Conservation (phyloP, 306 rosid species). For the Acacia acuminata region DNA sequence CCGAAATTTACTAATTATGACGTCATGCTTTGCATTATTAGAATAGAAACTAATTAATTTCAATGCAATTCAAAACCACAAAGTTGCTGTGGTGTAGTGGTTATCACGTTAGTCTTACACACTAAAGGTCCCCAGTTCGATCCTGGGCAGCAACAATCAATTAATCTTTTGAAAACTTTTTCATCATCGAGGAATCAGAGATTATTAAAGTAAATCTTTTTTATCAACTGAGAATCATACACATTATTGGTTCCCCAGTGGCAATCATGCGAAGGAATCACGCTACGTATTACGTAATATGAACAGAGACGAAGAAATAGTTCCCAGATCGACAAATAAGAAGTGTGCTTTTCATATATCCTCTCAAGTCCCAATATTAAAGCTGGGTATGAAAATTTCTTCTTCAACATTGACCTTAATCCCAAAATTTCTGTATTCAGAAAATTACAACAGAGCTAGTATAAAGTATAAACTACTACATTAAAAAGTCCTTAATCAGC, state of each 20-base stretch:
- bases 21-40: neutral
- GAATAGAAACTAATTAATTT: rapidly evolving
- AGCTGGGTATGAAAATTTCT: neutral
- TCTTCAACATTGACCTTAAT: neutral
- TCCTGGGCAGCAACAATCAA: slow-evolving; percentile 74
- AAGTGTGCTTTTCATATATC: neutral
- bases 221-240: too few species aligned
- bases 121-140: slow-evolving; percentile 96
- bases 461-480: neutral
- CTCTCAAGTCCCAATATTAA: neutral
- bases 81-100: slow-evolving; percentile 95
- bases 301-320: neutral
- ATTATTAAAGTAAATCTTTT: too few species aligned
- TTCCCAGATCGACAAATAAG: neutral
- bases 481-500: neutral
- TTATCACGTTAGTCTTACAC: slow-evolving; percentile 98
- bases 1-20: neutral
- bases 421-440: neutral
- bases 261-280: neutral
- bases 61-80: rapidly evolving
- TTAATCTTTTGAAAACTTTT: neutral
- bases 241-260: too few species aligned
- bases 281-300: neutral
- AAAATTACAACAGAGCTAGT: neutral
- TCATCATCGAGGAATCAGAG: neutral